A percentile compares a stretch with the other conserved stretches of the same genome.
These are phyloP conservation scores for Fusarium sp. DNA, from an alignment of 2,329 filamentous ascomycete genomes.

Conservation along the genomic window DNA sequence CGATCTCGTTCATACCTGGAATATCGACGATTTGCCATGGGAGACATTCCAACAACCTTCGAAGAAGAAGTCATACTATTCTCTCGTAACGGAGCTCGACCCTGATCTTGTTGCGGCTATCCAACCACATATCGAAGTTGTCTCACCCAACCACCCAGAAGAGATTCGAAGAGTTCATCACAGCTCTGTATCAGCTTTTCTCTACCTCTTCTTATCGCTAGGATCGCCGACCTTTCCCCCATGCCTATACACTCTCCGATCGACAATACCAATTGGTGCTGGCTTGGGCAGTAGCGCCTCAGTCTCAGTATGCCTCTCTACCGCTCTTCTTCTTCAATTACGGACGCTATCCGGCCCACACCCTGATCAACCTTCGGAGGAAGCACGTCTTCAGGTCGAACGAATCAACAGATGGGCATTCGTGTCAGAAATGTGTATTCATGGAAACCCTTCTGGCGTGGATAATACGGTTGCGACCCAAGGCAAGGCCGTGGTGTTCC, in stretches of 20 bases:
- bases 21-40: conserved; percentile 94
- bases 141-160: conserved; percentile 76
- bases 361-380: conserved; percentile 87
- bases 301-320: conserved; percentile 87
- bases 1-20: conserved; percentile 89
- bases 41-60: conserved; percentile 78
- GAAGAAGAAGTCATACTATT: conserved; percentile 97
- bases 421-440: conserved; percentile 96
- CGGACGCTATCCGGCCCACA: conserved; percentile 91
- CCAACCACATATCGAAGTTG: conserved; percentile 78
- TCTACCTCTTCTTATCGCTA: conserved; percentile 92
- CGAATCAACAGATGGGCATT: conserved; percentile 98
- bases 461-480: conserved; percentile 97
- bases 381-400: conserved; percentile 91
- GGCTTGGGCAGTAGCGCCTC: conserved; percentile 95
- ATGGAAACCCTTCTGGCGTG: conserved; percentile 95
- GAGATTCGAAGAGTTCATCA: conserved; percentile 86
- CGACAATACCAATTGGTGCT: conserved; percentile 91
- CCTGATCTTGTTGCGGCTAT: conserved; percentile 83
- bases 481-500: conserved; percentile 94
- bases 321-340: conserved; percentile 87
- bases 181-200: conserved; percentile 83
- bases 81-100: conserved; percentile 86
- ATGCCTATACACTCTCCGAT: conserved; percentile 90
- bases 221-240: conserved; percentile 82